Conservation (phyloP, 2,329 filamentous ascomycete genomes). For the Pezicula radicicola region DNA sequence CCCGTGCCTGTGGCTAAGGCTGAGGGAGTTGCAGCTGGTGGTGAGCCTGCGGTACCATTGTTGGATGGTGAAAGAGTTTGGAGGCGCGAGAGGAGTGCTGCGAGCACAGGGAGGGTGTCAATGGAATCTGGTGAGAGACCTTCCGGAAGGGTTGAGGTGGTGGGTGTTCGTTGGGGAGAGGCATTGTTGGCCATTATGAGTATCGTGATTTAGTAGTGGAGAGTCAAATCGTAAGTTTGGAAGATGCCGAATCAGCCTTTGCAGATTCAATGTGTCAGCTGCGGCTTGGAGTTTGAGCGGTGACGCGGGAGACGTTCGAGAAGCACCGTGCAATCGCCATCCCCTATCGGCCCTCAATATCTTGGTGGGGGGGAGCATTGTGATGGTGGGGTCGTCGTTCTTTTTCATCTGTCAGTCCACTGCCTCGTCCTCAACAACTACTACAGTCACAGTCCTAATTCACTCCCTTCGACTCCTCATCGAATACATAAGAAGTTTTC, state of each 20-base stretch:
- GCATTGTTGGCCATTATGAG: constrained; percentile 17
- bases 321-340: too few relatives aligned
- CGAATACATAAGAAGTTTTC: neutral
- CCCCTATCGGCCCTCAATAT: too few relatives aligned
- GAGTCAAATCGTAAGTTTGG: neutral
- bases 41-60: constrained; percentile 24
- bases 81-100: constrained; percentile 73
- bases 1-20: constrained; percentile 29
- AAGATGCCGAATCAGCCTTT: neutral
- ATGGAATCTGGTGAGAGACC: constrained; percentile 78
- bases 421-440: too few relatives aligned
- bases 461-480: too few relatives aligned
- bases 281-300: neutral
- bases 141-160: constrained; percentile 39
- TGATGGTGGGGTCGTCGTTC: too few relatives aligned
- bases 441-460: too few relatives aligned
- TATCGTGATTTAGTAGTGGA: neutral
- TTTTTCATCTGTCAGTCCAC: too few relatives aligned
- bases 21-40: constrained; percentile 29
- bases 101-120: constrained; percentile 80
- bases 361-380: too few relatives aligned
- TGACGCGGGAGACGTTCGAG: neutral
- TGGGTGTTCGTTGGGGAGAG: constrained; percentile 30
- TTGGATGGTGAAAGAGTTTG: constrained; percentile 44
- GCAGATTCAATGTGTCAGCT: neutral